phyloP scores from a whole-genome alignment of 352 stramenopile species.

The Elongisporangium undulatum region DNA sequence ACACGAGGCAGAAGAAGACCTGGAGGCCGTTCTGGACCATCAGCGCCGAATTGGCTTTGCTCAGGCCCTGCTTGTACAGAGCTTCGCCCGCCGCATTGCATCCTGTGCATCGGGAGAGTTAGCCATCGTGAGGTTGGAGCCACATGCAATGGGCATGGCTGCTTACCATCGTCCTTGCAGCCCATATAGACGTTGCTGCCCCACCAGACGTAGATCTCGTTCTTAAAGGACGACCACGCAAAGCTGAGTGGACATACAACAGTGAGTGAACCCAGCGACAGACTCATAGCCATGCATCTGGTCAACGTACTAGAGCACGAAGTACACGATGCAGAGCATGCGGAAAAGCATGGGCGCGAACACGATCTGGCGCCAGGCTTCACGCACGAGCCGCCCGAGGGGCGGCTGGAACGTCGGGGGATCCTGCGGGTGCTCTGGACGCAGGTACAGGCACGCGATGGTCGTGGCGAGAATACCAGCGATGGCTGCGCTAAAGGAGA shows the following conservation, averaged over 20 bases:
- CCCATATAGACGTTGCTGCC: conserved; percentile 59
- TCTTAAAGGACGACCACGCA: conserved; percentile 67
- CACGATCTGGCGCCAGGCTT: conserved; percentile 59
- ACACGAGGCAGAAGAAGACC: conserved; percentile 42
- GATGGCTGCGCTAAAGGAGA: conserved; percentile 52
- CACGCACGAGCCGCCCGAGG: conserved; percentile 43
- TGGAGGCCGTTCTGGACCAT: conserved; percentile 65
- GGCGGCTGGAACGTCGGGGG: conserved; percentile 45
- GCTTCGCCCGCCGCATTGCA: conserved; percentile 24
- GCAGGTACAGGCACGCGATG: conserved; percentile 45
- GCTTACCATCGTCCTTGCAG: conserved; percentile 43
- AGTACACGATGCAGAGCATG: conserved; percentile 64
- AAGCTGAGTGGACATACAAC: conserved; percentile 26
- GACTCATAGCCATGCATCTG: not conserved
- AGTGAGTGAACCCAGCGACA: not conserved
- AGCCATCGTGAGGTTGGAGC: not conserved
- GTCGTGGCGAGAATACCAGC: conserved; percentile 47
- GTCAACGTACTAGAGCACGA: conserved; percentile 50
- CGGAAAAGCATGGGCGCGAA: conserved; percentile 60
- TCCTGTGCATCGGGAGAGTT: conserved; percentile 14
- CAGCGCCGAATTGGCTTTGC: conserved; percentile 53
- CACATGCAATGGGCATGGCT: not conserved
- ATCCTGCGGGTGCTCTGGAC: conserved; percentile 59
- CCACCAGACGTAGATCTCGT: conserved; percentile 77
- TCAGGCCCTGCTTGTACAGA: conserved; percentile 49